Base-by-base conservation (phyloP, 768 basidiomycete species). In the Leccinum barrowsii region DNA sequence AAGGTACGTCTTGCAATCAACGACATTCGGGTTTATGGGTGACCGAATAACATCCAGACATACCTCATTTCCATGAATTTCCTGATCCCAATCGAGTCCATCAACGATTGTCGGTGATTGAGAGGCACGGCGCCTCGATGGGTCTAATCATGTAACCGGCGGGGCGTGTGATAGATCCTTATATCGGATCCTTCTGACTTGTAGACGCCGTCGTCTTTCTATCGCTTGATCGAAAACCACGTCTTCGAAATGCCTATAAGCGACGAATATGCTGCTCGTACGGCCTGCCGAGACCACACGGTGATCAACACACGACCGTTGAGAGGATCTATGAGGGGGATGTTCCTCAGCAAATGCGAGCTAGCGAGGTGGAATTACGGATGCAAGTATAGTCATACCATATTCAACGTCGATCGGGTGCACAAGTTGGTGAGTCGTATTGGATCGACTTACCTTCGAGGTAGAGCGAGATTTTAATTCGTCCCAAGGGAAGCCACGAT, bases 381-480 rank as follows among this genome's bases (percentile, higher is more conserved):
- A 21, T 66, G 65, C 64, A 65, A 56, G 51, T 63, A 58, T 46
- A 66, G 61, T n/a, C 64, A 63, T 51, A 63, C 59, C 22, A 63
- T 63, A 35, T 65, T 65, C 58, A 65, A 65, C 17, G 24, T 50
- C 40, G 50, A 60, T 24, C 65, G 64, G 5, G 65, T 60, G 21
- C 47, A 54, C 37, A 53, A 48, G 21, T 32, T 63, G 24, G 65
- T 65, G 49, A 54, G 58, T 50, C 19, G 4, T 3, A 21, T 11
- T 13, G 22, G 12, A 4, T 19, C 32, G 34, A 7, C 19, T 32
- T 32, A 32, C 11, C 7, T 30, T 37, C 4, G 5, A 8, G 32
- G 15, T 3, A 11, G 40, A 34, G 40, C 17, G 11, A 21, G 15
- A 13, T 22, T 19, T 26, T 26, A 11, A 22, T 26, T n/a, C 4